Percentiles rank a stretch among this genome's conserved stretches.
Evolutionary conservation across 73 alveolate genomes (phyloP).

Genomic region (Stentor roeselii): DNA sequence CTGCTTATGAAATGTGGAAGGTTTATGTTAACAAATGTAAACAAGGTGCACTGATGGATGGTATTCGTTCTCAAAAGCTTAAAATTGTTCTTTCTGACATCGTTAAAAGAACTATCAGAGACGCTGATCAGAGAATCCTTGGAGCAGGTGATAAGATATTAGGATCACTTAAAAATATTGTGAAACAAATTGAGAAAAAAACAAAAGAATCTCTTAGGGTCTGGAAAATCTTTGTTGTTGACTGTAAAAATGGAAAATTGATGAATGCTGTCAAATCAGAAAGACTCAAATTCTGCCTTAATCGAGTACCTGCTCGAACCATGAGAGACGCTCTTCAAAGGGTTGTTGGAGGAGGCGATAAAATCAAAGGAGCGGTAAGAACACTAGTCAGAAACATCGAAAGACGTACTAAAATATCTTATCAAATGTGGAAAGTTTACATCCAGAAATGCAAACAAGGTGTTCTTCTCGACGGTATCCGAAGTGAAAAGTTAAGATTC

Average conservation of each 20-base stretch:
- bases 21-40: background rate
- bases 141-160: background rate
- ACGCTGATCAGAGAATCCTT: background rate
- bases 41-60: background rate
- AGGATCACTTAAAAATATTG: background rate
- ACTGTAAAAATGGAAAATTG: conserved; percentile 2
- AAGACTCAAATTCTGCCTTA: background rate
- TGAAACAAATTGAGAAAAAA: background rate
- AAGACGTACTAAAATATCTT: background rate
- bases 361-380: conserved; percentile 4
- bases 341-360: background rate
- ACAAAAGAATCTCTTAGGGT: background rate
- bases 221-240: background rate
- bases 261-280: background rate
- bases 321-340: conserved; percentile 9
- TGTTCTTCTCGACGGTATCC: background rate
- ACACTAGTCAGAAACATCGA: background rate
- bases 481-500: background rate
- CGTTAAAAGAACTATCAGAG: background rate
- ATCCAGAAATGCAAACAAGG: conserved; percentile 10
- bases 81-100: background rate
- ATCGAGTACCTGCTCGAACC: background rate
- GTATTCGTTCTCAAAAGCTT: background rate
- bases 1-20: background rate
- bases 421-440: background rate